Evolutionary conservation across 805 yeast genomes (phyloP), one percentile per base, ranked within the genome.

Genomic region (Saturnispora quitensis): DNA sequence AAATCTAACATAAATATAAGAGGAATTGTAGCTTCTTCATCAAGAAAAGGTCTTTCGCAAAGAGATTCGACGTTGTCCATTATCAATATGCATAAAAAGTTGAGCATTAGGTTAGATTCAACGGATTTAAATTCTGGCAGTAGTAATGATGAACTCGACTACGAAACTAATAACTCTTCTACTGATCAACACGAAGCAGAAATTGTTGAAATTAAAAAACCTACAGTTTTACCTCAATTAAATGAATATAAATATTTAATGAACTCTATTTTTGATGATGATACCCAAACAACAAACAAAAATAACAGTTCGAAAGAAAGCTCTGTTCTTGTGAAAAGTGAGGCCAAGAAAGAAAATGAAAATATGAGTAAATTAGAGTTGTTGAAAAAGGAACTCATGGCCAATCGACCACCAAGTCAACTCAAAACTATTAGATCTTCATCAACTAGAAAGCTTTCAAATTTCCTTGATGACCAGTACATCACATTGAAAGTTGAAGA

Each of bases 41-140:
- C 71, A 52, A 75, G 71, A 56, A 75, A 70, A 60, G 71, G 76
- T 0, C 74, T 74, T n/a, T 73, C 79, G 0, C 75, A 54, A 49
- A 54, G 54, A 17, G 52, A 49, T 10, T 43, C 59, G 3, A 28
- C 52, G 7, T 33, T 56, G 18, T 56, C 58, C 13, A 52, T 56
- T 18, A 53, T 56, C 18, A 56, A 52, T 35, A 56, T 56, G 56
- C 48, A 52, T 18, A 47, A 51, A 45, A 51, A 48, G 36, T 34
- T 53, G 24, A 44, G 52, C 42, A 43, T 51, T n/a, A 35, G 17
- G 15, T 45, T 38, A 20, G 56, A 56, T 40, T 33, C 42, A 18
- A 31, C n/a, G 15, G 47, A 20, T 24, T 45, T 15, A 5, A 43
- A 18, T 17, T 38, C 42, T 17, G 22, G 22, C 7, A 38, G 22